These are phyloP conservation scores for Scheffersomyces segobiensis DNA, from an alignment of 1,139 yeast species.

Conservation along the genomic window DNA sequence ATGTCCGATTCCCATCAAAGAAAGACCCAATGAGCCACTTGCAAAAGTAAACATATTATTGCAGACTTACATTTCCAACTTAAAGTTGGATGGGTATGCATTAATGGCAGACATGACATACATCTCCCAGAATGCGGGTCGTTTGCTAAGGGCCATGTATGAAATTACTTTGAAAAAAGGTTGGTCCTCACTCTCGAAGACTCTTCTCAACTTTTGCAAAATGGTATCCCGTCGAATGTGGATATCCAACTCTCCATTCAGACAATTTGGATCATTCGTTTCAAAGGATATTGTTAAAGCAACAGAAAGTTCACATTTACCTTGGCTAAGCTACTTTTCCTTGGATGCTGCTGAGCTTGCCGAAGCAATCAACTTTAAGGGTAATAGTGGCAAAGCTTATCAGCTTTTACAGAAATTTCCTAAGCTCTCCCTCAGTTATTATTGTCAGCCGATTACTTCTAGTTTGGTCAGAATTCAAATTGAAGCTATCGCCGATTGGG, in stretches of 20 bases:
- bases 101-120: constrained; percentile 91
- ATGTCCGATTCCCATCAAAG: constrained; percentile 87
- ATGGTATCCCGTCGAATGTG: constrained; percentile 83
- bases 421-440: constrained; percentile 53
- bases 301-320: constrained; percentile 78
- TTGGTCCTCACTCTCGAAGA: constrained; percentile 69
- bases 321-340: constrained; percentile 78
- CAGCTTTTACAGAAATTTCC: constrained; percentile 76
- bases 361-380: constrained; percentile 74
- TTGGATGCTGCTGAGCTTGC: constrained; percentile 76
- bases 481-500: constrained; percentile 70
- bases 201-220: constrained; percentile 66
- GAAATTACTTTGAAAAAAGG: constrained; percentile 72
- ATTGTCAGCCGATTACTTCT: constrained; percentile 76
- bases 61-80: constrained; percentile 80
- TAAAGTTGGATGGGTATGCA: constrained; percentile 84
- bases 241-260: constrained; percentile 80
- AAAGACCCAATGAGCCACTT: constrained; percentile 64
- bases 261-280: constrained; percentile 70
- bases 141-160: constrained; percentile 81
- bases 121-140: constrained; percentile 89
- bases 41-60: constrained; percentile 80
- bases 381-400: constrained; percentile 61
- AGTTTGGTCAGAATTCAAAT: constrained; percentile 65
- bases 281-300: constrained; percentile 70